These are phyloP conservation scores for Colletotrichum trifolii DNA, from an alignment of 2,329 filamentous ascomycete genomes.

Conservation along the genomic window DNA sequence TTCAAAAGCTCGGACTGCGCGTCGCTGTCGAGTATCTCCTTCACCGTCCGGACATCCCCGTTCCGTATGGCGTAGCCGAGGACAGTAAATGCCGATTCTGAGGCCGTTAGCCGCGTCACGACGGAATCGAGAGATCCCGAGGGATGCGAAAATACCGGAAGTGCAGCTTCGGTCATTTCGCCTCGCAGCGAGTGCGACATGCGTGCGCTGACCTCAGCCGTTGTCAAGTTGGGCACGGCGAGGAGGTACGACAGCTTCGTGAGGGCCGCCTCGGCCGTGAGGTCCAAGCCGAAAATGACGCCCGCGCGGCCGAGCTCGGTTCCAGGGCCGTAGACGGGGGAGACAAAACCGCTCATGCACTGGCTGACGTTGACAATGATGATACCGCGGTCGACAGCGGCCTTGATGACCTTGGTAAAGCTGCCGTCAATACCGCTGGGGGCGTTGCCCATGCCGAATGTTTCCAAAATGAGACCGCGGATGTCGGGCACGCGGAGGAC, in stretches of 20 bases:
- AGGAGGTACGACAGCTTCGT: constrained; percentile 92
- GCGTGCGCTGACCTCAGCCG: constrained; percentile 72
- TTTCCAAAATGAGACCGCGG: constrained; percentile 86
- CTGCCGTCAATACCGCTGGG: constrained; percentile 84
- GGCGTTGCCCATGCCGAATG: constrained; percentile 92
- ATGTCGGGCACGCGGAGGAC: constrained; percentile 82
- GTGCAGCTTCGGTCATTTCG: constrained; percentile 82
- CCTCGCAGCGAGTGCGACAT: constrained; percentile 84
- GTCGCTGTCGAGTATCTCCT: constrained; percentile 75
- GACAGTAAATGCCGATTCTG: constrained; percentile 75
- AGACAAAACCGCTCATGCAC: constrained; percentile 82
- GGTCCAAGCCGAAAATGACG: constrained; percentile 88
- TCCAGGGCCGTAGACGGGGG: constrained; percentile 80
- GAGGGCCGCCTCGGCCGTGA: constrained; percentile 90
- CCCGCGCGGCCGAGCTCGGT: constrained; percentile 84
- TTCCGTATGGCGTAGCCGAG: constrained; percentile 84
- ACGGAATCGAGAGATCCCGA: constrained; percentile 61
- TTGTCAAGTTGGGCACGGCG: constrained; percentile 71
- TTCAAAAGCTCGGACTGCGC: constrained; percentile 71
- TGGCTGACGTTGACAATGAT: constrained; percentile 93
- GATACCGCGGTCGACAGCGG: constrained; percentile 82
- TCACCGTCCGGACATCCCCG: constrained; percentile 73
- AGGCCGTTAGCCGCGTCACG: constrained; percentile 55
- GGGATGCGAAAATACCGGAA: constrained; percentile 82
- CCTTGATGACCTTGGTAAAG: constrained; percentile 80